A percentile compares a stretch with the other conserved stretches of the same genome.
These are phyloP conservation scores for Suhomyces kilbournensis DNA, from an alignment of 805 yeast species.

Conservation along the genomic window DNA sequence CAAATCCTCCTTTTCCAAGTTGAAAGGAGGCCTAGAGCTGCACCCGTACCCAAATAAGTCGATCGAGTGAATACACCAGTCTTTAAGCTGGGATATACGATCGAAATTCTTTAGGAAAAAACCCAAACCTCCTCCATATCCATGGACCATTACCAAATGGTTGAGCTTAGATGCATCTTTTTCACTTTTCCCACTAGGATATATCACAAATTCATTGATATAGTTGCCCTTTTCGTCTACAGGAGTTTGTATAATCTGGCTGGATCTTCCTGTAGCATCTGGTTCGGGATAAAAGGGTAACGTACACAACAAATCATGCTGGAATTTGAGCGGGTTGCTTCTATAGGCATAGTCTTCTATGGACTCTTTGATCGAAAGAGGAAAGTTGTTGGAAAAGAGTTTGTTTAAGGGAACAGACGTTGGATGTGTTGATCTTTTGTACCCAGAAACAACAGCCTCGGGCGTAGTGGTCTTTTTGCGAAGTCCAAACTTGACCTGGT, in stretches of 20 bases:
- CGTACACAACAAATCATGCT: slow-evolving; percentile 42
- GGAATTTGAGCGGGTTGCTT: slow-evolving; percentile 40
- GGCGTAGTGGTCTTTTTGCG: neutral
- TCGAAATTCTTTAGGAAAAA: slow-evolving; percentile 40
- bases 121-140: slow-evolving; percentile 46
- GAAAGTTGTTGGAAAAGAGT: slow-evolving; percentile 55
- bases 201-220: slow-evolving; percentile 43
- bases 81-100: slow-evolving; percentile 24
- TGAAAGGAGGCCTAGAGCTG: slow-evolving; percentile 75
- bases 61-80: slow-evolving; percentile 79
- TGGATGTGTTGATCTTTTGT: slow-evolving; percentile 60
- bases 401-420: slow-evolving; percentile 61
- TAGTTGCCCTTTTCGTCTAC: slow-evolving; percentile 27
- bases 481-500: neutral
- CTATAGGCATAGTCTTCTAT: slow-evolving; percentile 47
- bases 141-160: slow-evolving; percentile 45
- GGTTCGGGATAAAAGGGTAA: slow-evolving; percentile 47
- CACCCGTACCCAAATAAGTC: slow-evolving; percentile 91
- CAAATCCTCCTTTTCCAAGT: slow-evolving; percentile 39
- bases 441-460: slow-evolving; percentile 13
- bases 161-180: slow-evolving; percentile 19
- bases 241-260: slow-evolving; percentile 31
- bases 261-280: slow-evolving; percentile 25
- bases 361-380: slow-evolving; percentile 52
- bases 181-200: slow-evolving; percentile 24